phyloP scores from a whole-genome alignment of 352 stramenopile genomes.

The Blastocystis sp. region DNA sequence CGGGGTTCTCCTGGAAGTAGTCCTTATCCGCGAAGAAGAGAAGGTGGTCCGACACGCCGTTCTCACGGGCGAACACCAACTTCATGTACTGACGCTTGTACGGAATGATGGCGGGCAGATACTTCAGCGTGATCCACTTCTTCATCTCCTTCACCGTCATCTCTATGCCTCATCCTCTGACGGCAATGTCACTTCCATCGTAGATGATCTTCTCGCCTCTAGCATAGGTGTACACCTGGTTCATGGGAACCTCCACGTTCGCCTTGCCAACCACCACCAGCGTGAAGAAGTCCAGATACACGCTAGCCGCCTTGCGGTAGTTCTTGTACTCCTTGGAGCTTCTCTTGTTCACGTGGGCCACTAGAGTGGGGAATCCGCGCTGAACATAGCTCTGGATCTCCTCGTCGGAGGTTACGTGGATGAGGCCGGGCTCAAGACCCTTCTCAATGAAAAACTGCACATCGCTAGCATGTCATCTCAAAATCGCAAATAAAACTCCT shows the following conservation, averaged over 20 bases:
- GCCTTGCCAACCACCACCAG: constrained; percentile 36
- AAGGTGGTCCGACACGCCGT: background rate
- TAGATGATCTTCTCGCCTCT: constrained; percentile 27
- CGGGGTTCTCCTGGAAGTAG: constrained; percentile 31
- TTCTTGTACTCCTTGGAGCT: constrained; percentile 66
- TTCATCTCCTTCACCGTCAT: constrained; percentile 65
- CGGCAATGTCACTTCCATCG: background rate
- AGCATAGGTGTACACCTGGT: constrained; percentile 25
- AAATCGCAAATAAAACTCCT: background rate
- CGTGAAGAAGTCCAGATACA: constrained; percentile 17
- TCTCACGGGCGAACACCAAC: constrained; percentile 43
- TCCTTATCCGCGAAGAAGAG: constrained; percentile 22
- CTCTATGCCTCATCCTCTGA: background rate
- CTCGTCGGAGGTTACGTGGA: constrained; percentile 5
- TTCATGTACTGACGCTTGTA: constrained; percentile 33
- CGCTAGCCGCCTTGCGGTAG: constrained; percentile 53
- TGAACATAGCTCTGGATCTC: constrained; percentile 14
- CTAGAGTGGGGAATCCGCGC: constrained; percentile 21
- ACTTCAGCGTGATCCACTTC: constrained; percentile 51
- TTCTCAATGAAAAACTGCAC: constrained; percentile 65
- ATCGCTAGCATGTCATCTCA: background rate
- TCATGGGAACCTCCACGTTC: constrained; percentile 33
- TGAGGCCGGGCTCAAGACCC: constrained; percentile 23
- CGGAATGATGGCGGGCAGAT: constrained; percentile 24
- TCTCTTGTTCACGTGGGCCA: constrained; percentile 37